A percentile compares a stretch with the other conserved stretches of the same genome.
phyloP scores from a whole-genome alignment of 73 alveolate species.

The Blepharisma stoltei region DNA sequence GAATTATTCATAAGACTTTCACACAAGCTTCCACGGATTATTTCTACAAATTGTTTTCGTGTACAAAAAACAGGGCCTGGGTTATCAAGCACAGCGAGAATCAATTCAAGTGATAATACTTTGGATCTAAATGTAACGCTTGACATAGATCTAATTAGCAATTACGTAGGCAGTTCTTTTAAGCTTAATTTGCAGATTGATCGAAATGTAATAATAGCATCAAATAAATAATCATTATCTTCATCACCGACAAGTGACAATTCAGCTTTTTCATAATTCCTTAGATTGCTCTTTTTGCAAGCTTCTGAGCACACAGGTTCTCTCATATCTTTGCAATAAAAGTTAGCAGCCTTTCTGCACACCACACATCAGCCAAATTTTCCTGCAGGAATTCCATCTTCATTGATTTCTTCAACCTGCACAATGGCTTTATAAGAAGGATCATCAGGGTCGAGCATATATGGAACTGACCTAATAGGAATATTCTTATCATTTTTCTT shows the following conservation, averaged over 20 bases:
- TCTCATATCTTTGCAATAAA: conserved; percentile 84
- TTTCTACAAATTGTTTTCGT: conserved; percentile 72
- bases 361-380: conserved; percentile 96
- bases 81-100: conserved; percentile 79
- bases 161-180: conserved; percentile 52
- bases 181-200: conserved; percentile 57
- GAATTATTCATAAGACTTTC: conserved; percentile 85
- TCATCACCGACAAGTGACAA: conserved; percentile 46
- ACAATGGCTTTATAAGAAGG: conserved; percentile 46
- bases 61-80: conserved; percentile 73
- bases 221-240: conserved; percentile 53
- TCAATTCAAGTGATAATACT: conserved; percentile 85
- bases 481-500: background rate
- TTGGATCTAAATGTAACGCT: conserved; percentile 61
- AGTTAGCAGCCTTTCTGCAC: conserved; percentile 88
- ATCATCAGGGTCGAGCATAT: conserved; percentile 47
- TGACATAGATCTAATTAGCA: conserved; percentile 13
- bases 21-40: conserved; percentile 78
- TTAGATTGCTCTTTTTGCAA: conserved; percentile 72
- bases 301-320: conserved; percentile 93
- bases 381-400: conserved; percentile 75
- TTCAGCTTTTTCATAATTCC: conserved; percentile 42
- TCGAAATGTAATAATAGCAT: conserved; percentile 57
- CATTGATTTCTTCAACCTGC: conserved; percentile 71
- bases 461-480: conserved; percentile 42